phyloP scores from a whole-genome alignment of 208 protist species.

The Crithidia bombi region DNA sequence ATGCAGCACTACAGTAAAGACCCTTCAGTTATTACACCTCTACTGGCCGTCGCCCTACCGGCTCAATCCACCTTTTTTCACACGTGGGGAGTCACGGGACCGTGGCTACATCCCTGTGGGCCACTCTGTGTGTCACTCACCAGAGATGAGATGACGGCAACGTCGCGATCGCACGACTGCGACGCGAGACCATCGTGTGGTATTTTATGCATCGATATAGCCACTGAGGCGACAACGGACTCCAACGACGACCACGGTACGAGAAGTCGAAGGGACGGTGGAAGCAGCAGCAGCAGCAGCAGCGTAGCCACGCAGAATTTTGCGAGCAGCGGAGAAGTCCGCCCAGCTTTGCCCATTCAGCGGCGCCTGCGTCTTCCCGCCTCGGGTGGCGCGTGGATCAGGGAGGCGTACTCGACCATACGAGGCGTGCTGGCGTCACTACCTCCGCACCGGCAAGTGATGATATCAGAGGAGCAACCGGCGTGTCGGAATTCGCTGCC shows the following conservation, averaged over 20 bases:
- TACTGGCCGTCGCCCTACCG: slow-evolving; percentile 4
- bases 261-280: too few relatives aligned
- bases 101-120: slow-evolving; percentile 14
- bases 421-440: background rate
- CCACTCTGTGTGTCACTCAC: slow-evolving; percentile 11
- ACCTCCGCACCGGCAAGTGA: background rate
- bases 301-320: too few relatives aligned
- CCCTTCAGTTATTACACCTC: background rate
- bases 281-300: background rate
- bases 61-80: slow-evolving; percentile 16
- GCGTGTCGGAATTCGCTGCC: too few relatives aligned
- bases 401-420: slow-evolving; percentile 2
- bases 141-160: background rate
- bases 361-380: background rate
- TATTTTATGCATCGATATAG: too few relatives aligned
- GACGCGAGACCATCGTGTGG: background rate
- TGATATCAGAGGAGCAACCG: too few relatives aligned
- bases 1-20: slow-evolving; percentile 1
- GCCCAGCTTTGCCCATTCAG: too few relatives aligned
- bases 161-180: background rate
- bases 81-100: slow-evolving; percentile 13
- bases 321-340: too few relatives aligned
- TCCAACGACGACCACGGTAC: too few relatives aligned
- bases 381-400: background rate
- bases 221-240: too few relatives aligned